These are phyloP conservation scores for Fusarium marasasianum DNA, from an alignment of 2,329 filamentous ascomycete species.

Conservation along the genomic window DNA sequence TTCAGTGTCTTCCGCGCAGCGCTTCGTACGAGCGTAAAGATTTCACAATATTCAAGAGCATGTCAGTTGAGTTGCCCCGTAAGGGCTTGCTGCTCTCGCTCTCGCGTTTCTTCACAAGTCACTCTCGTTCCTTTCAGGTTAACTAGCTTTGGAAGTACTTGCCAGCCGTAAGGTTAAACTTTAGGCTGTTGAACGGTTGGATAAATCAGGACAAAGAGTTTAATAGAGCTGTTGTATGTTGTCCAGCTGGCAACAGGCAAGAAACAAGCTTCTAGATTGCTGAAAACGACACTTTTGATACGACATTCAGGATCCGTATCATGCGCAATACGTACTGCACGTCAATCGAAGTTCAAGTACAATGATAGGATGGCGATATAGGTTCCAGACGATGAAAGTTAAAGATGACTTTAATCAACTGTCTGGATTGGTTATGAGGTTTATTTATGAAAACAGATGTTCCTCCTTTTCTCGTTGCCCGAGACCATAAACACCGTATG, in stretches of 20 bases:
- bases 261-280: neutral
- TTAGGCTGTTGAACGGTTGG: neutral
- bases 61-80: neutral
- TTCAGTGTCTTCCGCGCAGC: too few relatives aligned
- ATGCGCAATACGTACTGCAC: neutral
- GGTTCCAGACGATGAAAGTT: neutral
- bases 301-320: neutral
- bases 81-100: neutral
- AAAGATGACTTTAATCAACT: neutral
- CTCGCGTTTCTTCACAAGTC: neutral
- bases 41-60: neutral
- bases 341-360: neutral
- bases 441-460: slow-evolving; percentile 22
- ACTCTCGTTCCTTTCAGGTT: neutral
- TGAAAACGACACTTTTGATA: neutral
- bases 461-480: slow-evolving; percentile 24
- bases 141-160: neutral
- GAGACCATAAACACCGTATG: slow-evolving; percentile 33
- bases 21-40: neutral
- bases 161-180: neutral
- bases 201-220: neutral
- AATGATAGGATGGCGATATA: neutral
- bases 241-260: neutral
- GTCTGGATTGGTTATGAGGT: slow-evolving; percentile 14
- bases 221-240: neutral